A percentile compares a stretch with the other conserved stretches of the same genome.
Conservation (phyloP, 2,329 filamentous ascomycete genomes). For the Amylocarpus encephaloides region DNA sequence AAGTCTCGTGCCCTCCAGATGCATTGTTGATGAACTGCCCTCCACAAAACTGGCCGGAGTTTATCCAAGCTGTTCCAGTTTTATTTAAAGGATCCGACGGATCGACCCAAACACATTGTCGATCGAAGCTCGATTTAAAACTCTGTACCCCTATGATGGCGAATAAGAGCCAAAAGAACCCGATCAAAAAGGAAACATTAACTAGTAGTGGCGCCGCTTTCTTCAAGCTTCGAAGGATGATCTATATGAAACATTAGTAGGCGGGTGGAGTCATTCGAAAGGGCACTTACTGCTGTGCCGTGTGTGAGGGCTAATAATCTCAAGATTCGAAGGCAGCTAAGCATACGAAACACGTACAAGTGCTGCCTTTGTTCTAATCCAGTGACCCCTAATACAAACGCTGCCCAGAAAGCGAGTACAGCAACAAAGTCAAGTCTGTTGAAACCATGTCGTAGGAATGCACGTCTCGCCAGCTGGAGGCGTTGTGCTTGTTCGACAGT, state of each 20-base stretch:
- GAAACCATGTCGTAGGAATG: slow-evolving; percentile 91
- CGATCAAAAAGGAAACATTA: slow-evolving; percentile 87
- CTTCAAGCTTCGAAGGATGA: slow-evolving; percentile 91
- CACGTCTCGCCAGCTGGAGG: slow-evolving; percentile 78
- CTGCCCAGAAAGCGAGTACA: slow-evolving; percentile 91
- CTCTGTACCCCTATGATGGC: slow-evolving; percentile 95
- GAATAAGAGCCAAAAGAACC: slow-evolving; percentile 97
- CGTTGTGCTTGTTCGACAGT: slow-evolving; percentile 74
- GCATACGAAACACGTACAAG: slow-evolving; percentile 89
- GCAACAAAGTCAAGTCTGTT: slow-evolving; percentile 93
- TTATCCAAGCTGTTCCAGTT: slow-evolving; percentile 48
- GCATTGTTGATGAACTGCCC: slow-evolving; percentile 56
- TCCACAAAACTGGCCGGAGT: slow-evolving; percentile 74
- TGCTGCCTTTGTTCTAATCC: slow-evolving; percentile 64
- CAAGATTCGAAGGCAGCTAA: slow-evolving; percentile 89
- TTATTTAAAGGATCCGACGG: slow-evolving; percentile 48
- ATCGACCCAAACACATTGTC: slow-evolving; percentile 73
- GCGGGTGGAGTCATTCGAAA: not conserved
- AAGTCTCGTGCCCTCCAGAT: slow-evolving; percentile 56
- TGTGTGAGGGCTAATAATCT: slow-evolving; percentile 87
- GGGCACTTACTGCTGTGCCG: slow-evolving; percentile 72
- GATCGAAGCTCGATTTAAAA: slow-evolving; percentile 78
- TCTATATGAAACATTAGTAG: slow-evolving; percentile 40
- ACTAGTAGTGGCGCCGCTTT: slow-evolving; percentile 88
- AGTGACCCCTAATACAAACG: slow-evolving; percentile 66